These are phyloP conservation scores for Plicaturopsis crispa DNA, from an alignment of 768 basidiomycete species.

Conservation along the genomic window DNA sequence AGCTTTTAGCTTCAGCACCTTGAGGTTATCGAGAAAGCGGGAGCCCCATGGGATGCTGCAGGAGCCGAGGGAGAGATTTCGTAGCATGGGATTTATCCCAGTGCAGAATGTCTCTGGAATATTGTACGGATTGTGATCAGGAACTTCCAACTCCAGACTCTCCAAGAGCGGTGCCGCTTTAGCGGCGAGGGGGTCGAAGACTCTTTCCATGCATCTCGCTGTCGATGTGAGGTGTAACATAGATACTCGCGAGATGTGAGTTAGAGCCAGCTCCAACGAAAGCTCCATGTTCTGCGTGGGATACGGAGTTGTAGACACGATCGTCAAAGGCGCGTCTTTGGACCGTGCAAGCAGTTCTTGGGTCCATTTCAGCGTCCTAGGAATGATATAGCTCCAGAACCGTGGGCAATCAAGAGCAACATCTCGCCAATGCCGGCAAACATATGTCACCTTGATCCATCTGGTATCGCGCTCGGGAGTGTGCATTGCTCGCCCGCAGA, in stretches of 20 bases:
- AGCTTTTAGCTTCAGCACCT: conserved; percentile 26
- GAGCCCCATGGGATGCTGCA: conserved; percentile 30
- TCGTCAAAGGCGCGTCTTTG: conserved; percentile 27
- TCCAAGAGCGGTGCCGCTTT: conserved; percentile 24
- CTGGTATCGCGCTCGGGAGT: too few relatives aligned
- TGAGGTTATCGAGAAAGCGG: conserved; percentile 24
- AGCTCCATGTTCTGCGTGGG: conserved; percentile 19
- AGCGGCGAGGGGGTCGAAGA: conserved; percentile 17
- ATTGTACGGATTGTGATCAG: conserved; percentile 11
- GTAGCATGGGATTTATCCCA: conserved; percentile 25
- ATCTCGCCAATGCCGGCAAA: conserved; percentile 31
- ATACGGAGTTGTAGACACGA: conserved; percentile 19
- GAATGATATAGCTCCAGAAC: conserved; percentile 32
- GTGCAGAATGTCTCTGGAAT: conserved; percentile 21
- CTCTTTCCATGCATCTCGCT: conserved; percentile 15
- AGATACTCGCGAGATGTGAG: conserved; percentile 24
- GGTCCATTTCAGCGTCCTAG: conserved; percentile 26
- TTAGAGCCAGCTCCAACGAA: conserved; percentile 21
- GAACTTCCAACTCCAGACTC: conserved; percentile 18
- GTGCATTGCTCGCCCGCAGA: background rate
- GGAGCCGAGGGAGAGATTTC: conserved; percentile 24
- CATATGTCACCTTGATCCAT: conserved; percentile 15
- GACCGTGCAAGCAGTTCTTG: conserved; percentile 38
- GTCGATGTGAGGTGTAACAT: conserved; percentile 22
- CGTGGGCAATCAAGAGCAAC: conserved; percentile 31